A percentile compares a stretch with the other conserved stretches of the same genome.
phyloP scores from a whole-genome alignment of 768 basidiomycete species.

The Rhodosporidiobolus sp. region DNA sequence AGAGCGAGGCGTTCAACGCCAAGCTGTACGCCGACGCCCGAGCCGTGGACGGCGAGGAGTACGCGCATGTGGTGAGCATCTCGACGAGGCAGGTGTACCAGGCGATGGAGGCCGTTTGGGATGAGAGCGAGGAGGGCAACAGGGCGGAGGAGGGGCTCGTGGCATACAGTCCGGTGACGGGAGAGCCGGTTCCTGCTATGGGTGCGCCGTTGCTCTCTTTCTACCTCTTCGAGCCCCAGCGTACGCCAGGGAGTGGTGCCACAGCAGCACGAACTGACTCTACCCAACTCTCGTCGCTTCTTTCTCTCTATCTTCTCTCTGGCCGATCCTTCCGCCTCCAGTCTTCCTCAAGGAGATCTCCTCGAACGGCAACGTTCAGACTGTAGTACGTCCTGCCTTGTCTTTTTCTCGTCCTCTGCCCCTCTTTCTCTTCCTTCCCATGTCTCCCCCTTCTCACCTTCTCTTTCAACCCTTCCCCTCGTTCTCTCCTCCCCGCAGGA shows the following conservation, averaged over 20 bases:
- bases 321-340: not conserved
- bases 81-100: slow-evolving; percentile 28
- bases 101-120: slow-evolving; percentile 34
- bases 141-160: not conserved
- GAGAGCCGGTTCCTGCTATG: slow-evolving; percentile 14
- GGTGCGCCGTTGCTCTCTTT: not conserved
- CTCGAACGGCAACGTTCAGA: slow-evolving; percentile 37
- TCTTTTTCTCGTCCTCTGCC: no score
- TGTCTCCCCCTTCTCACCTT: no score
- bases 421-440: no score
- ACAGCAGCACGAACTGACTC: no score
- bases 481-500: not conserved
- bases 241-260: no score
- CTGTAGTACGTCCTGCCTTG: slow-evolving; percentile 1
- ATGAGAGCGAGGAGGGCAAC: slow-evolving; percentile 4
- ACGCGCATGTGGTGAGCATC: slow-evolving; percentile 24
- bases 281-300: no score
- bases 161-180: slow-evolving; percentile 14
- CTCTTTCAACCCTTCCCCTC: no score
- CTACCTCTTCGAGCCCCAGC: no score
- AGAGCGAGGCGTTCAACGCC: slow-evolving; percentile 21
- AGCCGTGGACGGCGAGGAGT: slow-evolving; percentile 25
- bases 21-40: slow-evolving; percentile 34
- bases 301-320: not conserved
- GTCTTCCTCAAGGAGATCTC: slow-evolving; percentile 39